Evolutionary conservation across 768 basidiomycete species (phyloP).

Genomic region (Lactifluus piperatus): DNA sequence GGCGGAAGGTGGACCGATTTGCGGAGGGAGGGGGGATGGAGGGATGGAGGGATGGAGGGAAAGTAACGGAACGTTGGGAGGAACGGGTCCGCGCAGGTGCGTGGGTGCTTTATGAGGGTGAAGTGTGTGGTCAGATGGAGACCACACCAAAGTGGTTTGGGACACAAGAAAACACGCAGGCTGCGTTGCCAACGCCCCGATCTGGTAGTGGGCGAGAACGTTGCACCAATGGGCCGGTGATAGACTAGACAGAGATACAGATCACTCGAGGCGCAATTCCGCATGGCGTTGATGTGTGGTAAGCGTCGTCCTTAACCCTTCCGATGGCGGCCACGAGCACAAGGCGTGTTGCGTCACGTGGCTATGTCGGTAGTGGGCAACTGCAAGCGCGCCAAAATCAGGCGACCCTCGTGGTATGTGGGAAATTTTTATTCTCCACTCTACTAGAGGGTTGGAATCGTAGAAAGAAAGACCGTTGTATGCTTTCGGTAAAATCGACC

Average conservation of each 20-base stretch:
- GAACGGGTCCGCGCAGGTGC: background rate
- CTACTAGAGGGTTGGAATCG: background rate
- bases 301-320: conserved; percentile 6
- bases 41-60: background rate
- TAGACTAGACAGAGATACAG: conserved; percentile 2
- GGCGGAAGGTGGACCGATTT: background rate
- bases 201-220: conserved; percentile 13
- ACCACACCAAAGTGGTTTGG: conserved; percentile 8
- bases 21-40: background rate
- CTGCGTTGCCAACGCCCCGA: conserved; percentile 13
- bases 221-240: conserved; percentile 4
- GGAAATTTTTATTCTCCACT: background rate
- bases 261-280: conserved; percentile 3
- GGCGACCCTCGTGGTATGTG: background rate
- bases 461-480: background rate
- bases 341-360: conserved; percentile 18
- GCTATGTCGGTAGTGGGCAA: background rate
- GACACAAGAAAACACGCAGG: conserved; percentile 9
- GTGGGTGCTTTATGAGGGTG: conserved; percentile 15
- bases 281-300: conserved; percentile 6
- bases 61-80: conserved; percentile 1
- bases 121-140: conserved; percentile 12
- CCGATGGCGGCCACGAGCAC: conserved; percentile 12
- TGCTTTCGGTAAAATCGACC: background rate
- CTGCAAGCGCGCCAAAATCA: background rate